Percentiles rank a stretch among this genome's conserved stretches.
Conservation (phyloP, 176 grass and related monocot genomes). For the bread wheat (Triticum aestivum) region DNA sequence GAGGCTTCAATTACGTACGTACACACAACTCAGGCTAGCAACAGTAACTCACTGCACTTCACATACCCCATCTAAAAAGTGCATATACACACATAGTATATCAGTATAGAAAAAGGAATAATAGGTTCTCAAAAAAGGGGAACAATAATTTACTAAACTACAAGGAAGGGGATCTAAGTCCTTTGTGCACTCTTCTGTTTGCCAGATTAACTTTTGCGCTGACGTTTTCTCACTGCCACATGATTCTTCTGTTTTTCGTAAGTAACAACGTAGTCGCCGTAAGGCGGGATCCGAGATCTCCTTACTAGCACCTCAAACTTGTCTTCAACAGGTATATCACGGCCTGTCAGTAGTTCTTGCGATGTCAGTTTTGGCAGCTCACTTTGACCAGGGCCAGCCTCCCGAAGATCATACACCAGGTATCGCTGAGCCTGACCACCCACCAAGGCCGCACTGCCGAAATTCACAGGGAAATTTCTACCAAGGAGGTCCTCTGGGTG, state of each 20-base stretch:
- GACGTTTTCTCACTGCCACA: neutral
- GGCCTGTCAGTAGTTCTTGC: neutral
- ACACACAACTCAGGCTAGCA: neutral
- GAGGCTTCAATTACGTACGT: neutral
- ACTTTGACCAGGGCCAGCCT: neutral
- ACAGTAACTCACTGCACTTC: neutral
- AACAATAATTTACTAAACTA: neutral
- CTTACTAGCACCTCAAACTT: slow-evolving; percentile 28
- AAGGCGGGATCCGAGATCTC: slow-evolving; percentile 18
- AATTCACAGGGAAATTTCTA: slow-evolving; percentile 15
- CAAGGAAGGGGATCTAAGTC: neutral
- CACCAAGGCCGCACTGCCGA: neutral
- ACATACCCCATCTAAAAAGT: neutral
- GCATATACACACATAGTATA: neutral
- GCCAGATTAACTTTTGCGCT: neutral
- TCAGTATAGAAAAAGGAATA: too few relatives aligned
- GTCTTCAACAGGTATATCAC: neutral
- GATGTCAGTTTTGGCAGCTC: neutral
- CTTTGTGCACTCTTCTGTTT: neutral
- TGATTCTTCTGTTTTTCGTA: slow-evolving; percentile 13
- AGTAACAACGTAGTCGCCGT: neutral
- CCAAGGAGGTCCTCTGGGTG: slow-evolving; percentile 27
- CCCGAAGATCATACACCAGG: slow-evolving; percentile 30
- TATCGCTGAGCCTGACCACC: slow-evolving; percentile 9
- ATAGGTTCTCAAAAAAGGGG: too few relatives aligned